Evolutionary conservation across 2,329 filamentous ascomycete species (phyloP).

Genomic region (Penicillium oxalicum): DNA sequence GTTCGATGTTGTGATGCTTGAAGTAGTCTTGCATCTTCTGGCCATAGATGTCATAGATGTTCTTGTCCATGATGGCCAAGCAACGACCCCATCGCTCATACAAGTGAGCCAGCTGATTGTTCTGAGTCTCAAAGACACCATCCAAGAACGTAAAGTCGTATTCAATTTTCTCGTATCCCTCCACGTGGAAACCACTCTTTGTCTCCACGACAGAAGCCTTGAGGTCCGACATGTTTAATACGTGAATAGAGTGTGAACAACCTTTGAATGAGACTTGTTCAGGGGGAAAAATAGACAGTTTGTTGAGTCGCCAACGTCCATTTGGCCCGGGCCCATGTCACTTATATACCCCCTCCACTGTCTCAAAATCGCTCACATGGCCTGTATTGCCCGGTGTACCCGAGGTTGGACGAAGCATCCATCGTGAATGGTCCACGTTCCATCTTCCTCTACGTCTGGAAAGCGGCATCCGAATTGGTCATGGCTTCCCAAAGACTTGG

Average conservation of each 20-base stretch:
- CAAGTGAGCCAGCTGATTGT: not conserved
- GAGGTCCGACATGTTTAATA: slow-evolving; percentile 1
- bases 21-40: not conserved
- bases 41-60: slow-evolving; percentile 1
- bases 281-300: no score
- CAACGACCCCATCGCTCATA: slow-evolving; percentile 3
- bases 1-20: not conserved
- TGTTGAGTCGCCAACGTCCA: no score
- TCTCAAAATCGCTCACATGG: no score
- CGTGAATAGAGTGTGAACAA: not conserved
- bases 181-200: slow-evolving; percentile 1
- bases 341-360: no score
- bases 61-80: slow-evolving; percentile 3
- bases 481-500: no score
- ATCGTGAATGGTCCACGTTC: not conserved
- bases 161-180: slow-evolving; percentile 2
- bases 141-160: slow-evolving; percentile 3
- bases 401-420: not conserved
- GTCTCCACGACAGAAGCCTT: slow-evolving; percentile 2
- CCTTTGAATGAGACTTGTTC: no score
- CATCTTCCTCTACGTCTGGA: no score
- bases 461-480: no score
- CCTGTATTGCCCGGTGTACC: not conserved
- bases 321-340: no score
- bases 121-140: not conserved